Base-by-base conservation (phyloP, 805 yeast species). In the Kodamaea nitidulidarum region DNA sequence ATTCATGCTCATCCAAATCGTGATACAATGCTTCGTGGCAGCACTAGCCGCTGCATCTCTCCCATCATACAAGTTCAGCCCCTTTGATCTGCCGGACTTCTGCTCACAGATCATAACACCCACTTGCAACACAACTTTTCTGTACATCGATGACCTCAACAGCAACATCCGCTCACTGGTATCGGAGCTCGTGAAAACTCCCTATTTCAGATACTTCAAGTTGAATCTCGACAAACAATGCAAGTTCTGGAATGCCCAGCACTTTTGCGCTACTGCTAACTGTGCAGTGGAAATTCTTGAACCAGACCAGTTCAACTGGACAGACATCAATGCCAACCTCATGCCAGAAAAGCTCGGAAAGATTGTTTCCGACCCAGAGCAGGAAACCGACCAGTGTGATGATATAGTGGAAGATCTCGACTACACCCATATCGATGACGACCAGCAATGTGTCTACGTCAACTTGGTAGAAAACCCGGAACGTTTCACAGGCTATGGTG, bases 401-500 rank as follows among this genome's bases (percentile, higher is more conserved):
- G 55, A 17, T 54, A 50, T 44, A 50, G 44, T 26, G n/a, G 67
- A 68, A 36, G 80, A 76, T 48, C 62, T 74, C 41, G 86, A 82
- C 52, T 85, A 83, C 64, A 80, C 86, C 54, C 85, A 81, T 55
- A 63, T 81, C 27, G 86, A 80, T 51, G 72, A 75, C 33, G 77
- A 74, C 48, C 78, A 78, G 50, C 75, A 80, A 44, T 80, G 88
- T 39, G 96, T 88, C 1, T 82, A 83, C 51, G 95, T 93, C 20
- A 88, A 90, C 53, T 72, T 93, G 41, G 70, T 82, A 15, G 86
- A 84, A 39, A 95, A 95, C 55, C 96, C 96, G 1, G 99, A 93
- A 61, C 72, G 98, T 53, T 93, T 86, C 65, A 95, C 98, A 0
- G 98, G 98, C 0, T 93, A 93, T 55, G 84, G 88, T 22, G 98